Percentiles rank a stretch among this genome's conserved stretches.
Conservation (phyloP, 2,329 filamentous ascomycete genomes). For the Fusarium xylarioides region DNA sequence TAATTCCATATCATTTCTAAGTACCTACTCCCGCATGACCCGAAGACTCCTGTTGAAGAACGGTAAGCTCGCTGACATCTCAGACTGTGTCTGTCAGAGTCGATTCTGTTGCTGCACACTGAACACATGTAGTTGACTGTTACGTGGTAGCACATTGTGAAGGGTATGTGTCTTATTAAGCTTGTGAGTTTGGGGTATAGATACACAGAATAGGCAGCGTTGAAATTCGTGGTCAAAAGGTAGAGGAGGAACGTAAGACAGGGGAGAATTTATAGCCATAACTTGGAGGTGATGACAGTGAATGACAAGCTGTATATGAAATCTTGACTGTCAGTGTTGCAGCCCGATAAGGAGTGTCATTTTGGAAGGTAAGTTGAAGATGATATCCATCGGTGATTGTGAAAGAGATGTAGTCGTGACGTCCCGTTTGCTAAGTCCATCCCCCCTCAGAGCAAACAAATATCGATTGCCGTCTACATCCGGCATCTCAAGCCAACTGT, state of each 20-base stretch:
- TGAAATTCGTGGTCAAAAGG: neutral
- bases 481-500: neutral
- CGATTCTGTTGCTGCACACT: neutral
- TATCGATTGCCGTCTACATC: rapidly evolving
- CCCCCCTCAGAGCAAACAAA: neutral
- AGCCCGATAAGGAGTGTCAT: no score
- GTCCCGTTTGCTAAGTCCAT: rapidly evolving
- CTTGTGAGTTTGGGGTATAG: rapidly evolving
- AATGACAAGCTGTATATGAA: rapidly evolving
- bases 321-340: rapidly evolving
- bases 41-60: rapidly evolving
- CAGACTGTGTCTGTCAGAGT: neutral
- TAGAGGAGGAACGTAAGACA: neutral
- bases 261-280: neutral
- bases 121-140: constrained; percentile 8
- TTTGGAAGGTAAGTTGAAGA: no score
- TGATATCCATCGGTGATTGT: neutral
- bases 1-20: neutral
- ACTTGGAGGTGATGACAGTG: neutral
- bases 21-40: neutral
- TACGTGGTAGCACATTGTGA: constrained; percentile 3
- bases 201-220: neutral
- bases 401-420: neutral
- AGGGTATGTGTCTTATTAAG: neutral
- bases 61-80: neutral